Base-by-base conservation (phyloP, 805 yeast genomes). In the Cyberlindnera subsufficiens region DNA sequence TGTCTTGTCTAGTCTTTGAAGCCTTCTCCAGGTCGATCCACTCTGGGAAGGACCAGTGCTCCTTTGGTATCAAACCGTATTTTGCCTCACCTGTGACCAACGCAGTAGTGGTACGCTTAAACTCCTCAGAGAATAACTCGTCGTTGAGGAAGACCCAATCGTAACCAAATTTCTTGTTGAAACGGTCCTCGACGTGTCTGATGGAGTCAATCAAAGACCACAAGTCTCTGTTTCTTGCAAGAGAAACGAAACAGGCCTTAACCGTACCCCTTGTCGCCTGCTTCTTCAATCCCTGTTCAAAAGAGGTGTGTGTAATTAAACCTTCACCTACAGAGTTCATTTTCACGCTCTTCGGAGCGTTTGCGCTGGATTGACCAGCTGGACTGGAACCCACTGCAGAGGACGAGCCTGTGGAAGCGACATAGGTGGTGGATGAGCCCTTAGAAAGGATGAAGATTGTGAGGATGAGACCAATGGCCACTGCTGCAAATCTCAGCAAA, bases 141-240 rank as follows among this genome's bases (percentile, higher is more conserved):
- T 86, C 89, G 59, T 86, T 86, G 38, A 86, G 61, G 53, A 86
- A 86, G 3, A 84, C 81, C 87, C 89, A 86, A 60, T 86, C 93
- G 56, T 86, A 85, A 51, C 78, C 74, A 56, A 61, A 81, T 41
- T 69, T 65, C 34, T 56, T 30, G 61, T 86, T 86, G 67, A 83
- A 86, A 38, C 91, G 67, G 55, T 75, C 81, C 56, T 86, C 86
- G 40, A 81, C 75, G 46, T 72, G 72, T 55, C 79, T 75, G 42
- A 86, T 75, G 10, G 91, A 73, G 34, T 71, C 74, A 10, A 80
- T 60, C 49, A 86, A 64, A 5, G 67, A 67, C 62, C 72, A 76
- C 11, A 84, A 61, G 48, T 86, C 95, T 11, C 64, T 53, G 61
- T 86, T 85, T 55, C 88, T 72, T 31, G 87, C 87, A 25, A 86